Evolutionary conservation across 2,329 filamentous ascomycete species (phyloP).

Genomic region (Pseudocercospora vitis): DNA sequence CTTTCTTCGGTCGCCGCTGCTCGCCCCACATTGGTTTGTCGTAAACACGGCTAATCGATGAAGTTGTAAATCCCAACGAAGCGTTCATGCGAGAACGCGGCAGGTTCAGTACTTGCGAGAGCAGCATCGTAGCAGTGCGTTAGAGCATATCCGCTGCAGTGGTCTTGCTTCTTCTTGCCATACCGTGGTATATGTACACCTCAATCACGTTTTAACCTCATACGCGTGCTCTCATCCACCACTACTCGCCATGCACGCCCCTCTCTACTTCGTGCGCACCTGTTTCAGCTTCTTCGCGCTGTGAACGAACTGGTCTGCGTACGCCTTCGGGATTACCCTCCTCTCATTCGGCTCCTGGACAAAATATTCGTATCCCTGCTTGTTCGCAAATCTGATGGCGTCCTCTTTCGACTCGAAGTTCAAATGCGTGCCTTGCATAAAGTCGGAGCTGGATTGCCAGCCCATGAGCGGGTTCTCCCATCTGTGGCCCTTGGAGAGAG

Average conservation of each 20-base stretch:
- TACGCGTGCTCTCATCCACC: too few species aligned
- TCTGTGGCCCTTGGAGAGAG: slow-evolving; percentile 84
- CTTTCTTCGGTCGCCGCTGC: too few species aligned
- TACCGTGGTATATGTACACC: slow-evolving; percentile 2
- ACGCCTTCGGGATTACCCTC: slow-evolving; percentile 84
- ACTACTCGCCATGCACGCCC: neutral
- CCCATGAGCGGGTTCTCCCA: slow-evolving; percentile 99
- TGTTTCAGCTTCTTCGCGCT: slow-evolving; percentile 80
- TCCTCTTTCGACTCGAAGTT: slow-evolving; percentile 93
- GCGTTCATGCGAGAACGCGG: too few species aligned
- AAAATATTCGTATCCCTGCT: slow-evolving; percentile 99
- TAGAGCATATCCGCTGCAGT: neutral
- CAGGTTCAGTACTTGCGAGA: too few species aligned
- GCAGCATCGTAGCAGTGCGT: neutral
- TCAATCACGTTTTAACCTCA: too few species aligned
- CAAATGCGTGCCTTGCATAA: slow-evolving; percentile 90
- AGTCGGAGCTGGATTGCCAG: slow-evolving; percentile 94
- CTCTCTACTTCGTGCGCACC: slow-evolving; percentile 72
- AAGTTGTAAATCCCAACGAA: too few species aligned
- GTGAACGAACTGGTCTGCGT: slow-evolving; percentile 95
- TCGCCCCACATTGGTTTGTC: too few species aligned
- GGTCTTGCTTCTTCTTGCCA: neutral
- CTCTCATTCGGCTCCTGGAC: slow-evolving; percentile 94
- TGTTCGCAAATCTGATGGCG: slow-evolving; percentile 91
- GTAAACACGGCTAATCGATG: too few species aligned